A percentile compares a stretch with the other conserved stretches of the same genome.
phyloP scores from a whole-genome alignment of 2,329 filamentous ascomycete species.

The Aureobasidium melanogenum region DNA sequence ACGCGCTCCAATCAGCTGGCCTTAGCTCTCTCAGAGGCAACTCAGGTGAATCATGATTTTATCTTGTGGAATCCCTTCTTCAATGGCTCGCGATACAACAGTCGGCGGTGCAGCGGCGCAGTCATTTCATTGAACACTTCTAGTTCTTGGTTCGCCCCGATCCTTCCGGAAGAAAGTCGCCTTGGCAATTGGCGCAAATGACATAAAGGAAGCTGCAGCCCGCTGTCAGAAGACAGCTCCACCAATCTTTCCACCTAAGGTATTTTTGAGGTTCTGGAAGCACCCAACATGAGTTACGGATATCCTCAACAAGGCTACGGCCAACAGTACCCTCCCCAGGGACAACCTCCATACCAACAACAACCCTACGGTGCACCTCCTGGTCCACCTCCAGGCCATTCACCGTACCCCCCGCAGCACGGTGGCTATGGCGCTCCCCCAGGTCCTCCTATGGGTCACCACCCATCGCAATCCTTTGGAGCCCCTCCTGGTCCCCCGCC shows the following conservation, averaged over 20 bases:
- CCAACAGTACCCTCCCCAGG: constrained; percentile 10
- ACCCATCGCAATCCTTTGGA: too few species aligned
- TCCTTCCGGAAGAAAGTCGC: constrained; percentile 2
- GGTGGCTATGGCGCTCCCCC: neutral
- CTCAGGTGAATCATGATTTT: neutral
- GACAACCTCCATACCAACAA: constrained; percentile 5
- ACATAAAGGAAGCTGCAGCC: constrained; percentile 6
- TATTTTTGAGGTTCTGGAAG: neutral
- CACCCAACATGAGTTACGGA: constrained; percentile 2
- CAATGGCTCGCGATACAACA: neutral
- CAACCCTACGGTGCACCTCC: constrained; percentile 18
- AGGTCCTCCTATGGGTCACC: constrained; percentile 5
- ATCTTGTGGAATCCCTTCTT: neutral
- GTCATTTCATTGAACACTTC: neutral
- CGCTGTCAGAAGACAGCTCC: neutral
- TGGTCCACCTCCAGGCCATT: constrained; percentile 14
- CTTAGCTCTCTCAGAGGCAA: neutral
- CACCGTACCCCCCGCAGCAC: constrained; percentile 20
- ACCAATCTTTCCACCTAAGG: neutral
- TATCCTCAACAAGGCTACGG: constrained; percentile 13
- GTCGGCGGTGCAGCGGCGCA: neutral
- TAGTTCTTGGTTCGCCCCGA: constrained; percentile 2
- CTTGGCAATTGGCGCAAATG: constrained; percentile 7
- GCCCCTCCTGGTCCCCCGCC: neutral
- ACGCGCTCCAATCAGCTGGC: neutral